Conservation (phyloP, 2,329 filamentous ascomycete species). For the Diaporthe vexans region DNA sequence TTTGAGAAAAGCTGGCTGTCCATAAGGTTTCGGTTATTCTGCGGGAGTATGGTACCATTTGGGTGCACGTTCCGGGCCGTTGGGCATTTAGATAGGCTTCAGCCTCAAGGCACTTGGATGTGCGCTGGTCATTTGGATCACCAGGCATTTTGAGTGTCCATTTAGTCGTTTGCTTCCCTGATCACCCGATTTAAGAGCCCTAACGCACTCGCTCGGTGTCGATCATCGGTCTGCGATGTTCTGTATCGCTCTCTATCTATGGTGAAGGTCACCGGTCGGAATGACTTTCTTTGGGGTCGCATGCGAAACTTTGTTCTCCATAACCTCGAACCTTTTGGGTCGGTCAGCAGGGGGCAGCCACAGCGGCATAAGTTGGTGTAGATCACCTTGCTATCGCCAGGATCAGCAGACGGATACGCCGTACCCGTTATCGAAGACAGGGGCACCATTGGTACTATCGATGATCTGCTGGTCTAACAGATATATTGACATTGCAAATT, state of each 20-base stretch:
- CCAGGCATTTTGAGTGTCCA: not conserved
- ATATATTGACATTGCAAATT: not conserved
- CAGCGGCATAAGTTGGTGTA: not conserved
- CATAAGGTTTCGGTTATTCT: slow-evolving; percentile 17
- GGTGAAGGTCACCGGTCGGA: not conserved
- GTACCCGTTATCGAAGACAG: not conserved
- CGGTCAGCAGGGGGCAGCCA: not conserved
- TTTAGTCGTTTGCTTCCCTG: not conserved
- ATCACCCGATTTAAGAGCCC: not conserved
- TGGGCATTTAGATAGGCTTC: not conserved
- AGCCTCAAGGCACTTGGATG: not conserved
- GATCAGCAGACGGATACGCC: not conserved
- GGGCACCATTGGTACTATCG: not conserved
- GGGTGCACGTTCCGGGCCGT: not conserved
- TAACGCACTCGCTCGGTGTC: not conserved
- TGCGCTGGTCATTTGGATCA: not conserved
- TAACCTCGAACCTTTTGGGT: not conserved
- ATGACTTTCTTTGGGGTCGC: not conserved
- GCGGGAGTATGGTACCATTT: not conserved
- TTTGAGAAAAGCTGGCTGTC: not conserved
- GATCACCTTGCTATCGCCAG: not conserved
- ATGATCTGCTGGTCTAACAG: no score
- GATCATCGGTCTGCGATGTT: not conserved
- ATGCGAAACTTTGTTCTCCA: slow-evolving; percentile 25
- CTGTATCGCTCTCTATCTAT: not conserved